Evolutionary conservation across 306 rosid species (phyloP).

Genomic region (Dicorynia guianensis): DNA sequence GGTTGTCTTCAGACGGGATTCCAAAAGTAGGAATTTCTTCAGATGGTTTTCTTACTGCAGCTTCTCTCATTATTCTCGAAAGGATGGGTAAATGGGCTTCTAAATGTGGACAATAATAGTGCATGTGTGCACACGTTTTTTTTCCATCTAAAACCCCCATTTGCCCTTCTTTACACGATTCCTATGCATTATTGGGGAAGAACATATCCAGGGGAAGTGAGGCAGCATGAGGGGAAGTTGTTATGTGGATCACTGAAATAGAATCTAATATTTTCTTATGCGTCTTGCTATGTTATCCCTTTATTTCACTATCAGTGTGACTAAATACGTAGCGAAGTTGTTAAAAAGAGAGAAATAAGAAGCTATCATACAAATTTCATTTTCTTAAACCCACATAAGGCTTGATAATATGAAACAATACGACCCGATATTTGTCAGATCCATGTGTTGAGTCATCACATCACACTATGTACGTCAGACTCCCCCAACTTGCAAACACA

Average conservation of each 20-base stretch:
- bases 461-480: slow-evolving; percentile 25
- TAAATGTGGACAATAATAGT: slow-evolving; percentile 46
- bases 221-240: slow-evolving; percentile 79
- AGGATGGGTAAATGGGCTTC: slow-evolving; percentile 42
- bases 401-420: slow-evolving; percentile 39
- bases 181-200: slow-evolving; percentile 87
- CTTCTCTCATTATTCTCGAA: slow-evolving; percentile 34
- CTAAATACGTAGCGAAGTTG: too few species aligned
- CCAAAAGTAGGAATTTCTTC: slow-evolving; percentile 43
- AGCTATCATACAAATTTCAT: too few species aligned
- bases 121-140: slow-evolving; percentile 44
- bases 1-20: slow-evolving; percentile 49
- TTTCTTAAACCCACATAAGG: slow-evolving; percentile 48
- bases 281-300: too few species aligned
- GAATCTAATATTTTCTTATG: slow-evolving; percentile 53
- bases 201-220: slow-evolving; percentile 55
- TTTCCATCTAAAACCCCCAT: slow-evolving; percentile 40
- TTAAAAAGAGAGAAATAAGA: too few species aligned
- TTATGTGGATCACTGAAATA: slow-evolving; percentile 55
- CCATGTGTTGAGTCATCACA: slow-evolving; percentile 30
- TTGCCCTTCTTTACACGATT: slow-evolving; percentile 73
- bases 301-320: too few species aligned
- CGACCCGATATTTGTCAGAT: slow-evolving; percentile 31
- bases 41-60: slow-evolving; percentile 8
- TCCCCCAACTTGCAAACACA: slow-evolving; percentile 34